phyloP scores from a whole-genome alignment of 768 basidiomycete species.

The Lentinula boryana region DNA sequence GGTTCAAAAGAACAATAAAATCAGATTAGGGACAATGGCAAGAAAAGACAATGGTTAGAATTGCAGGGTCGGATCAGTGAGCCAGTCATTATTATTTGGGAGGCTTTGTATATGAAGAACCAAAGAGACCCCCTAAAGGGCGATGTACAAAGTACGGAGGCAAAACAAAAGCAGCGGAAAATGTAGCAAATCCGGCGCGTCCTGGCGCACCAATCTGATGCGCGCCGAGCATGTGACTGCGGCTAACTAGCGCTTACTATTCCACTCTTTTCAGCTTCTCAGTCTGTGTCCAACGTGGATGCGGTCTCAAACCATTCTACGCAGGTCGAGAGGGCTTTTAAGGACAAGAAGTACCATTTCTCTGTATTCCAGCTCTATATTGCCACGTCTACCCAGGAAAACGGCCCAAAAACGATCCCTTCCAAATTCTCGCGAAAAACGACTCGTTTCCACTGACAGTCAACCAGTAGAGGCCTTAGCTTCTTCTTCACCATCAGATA shows the following conservation, averaged over 20 bases:
- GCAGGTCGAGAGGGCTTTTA: constrained; percentile 1
- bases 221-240: background rate
- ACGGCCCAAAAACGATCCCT: background rate
- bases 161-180: background rate
- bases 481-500: background rate
- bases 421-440: background rate
- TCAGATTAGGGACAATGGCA: background rate
- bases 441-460: background rate
- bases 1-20: background rate
- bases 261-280: background rate
- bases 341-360: background rate
- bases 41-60: background rate
- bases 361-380: background rate
- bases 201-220: background rate
- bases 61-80: background rate
- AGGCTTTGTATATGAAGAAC: background rate
- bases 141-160: background rate
- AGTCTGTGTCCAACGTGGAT: background rate
- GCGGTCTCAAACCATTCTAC: constrained; percentile 5
- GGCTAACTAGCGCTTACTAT: background rate
- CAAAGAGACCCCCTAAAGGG: background rate
- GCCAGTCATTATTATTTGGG: background rate
- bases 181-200: background rate
- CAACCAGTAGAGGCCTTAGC: background rate
- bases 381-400: background rate